Percentiles rank a stretch among this genome's conserved stretches.
Conservation (phyloP, 371 early-diverging fungal genomes). For the Dinochytrium kinnereticum region DNA sequence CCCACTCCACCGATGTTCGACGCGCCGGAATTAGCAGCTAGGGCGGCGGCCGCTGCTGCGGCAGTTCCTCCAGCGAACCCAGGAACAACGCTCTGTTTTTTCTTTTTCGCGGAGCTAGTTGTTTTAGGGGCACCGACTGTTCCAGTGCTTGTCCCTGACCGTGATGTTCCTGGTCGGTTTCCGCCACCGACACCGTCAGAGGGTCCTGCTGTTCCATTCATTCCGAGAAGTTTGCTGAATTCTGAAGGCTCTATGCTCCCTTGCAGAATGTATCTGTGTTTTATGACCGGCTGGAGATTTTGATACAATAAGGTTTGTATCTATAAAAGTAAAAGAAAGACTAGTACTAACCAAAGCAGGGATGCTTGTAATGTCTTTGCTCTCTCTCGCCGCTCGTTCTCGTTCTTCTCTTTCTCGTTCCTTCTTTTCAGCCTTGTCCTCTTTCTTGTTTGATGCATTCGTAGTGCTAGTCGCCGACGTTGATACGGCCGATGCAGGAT, state of each 20-base stretch:
- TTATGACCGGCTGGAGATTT: slow-evolving; percentile 16
- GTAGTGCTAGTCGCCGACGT: not conserved
- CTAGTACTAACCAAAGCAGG: slow-evolving; percentile 10
- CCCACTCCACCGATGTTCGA: no score
- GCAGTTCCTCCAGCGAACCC: slow-evolving; percentile 13
- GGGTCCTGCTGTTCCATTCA: not conserved
- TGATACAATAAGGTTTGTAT: not conserved
- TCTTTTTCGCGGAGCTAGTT: slow-evolving; percentile 30
- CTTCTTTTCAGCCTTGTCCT: slow-evolving; percentile 24
- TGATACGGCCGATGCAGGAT: slow-evolving; percentile 18
- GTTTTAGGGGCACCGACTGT: not conserved
- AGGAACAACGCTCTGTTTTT: slow-evolving; percentile 22
- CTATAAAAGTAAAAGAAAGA: no score
- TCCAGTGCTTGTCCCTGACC: slow-evolving; percentile 29
- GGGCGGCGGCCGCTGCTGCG: not conserved
- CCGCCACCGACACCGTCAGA: not conserved
- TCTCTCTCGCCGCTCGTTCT: slow-evolving; percentile 30
- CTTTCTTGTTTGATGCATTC: slow-evolving; percentile 6
- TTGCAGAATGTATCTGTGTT: slow-evolving; percentile 61
- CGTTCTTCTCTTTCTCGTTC: slow-evolving; percentile 25
- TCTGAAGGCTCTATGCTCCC: slow-evolving; percentile 48
- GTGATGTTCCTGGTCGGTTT: slow-evolving; percentile 18
- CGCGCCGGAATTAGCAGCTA: no score
- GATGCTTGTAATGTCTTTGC: slow-evolving; percentile 9
- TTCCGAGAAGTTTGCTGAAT: slow-evolving; percentile 12